Evolutionary conservation across 257 asterid genomes (phyloP).

Genomic region (Scutellaria minor): DNA sequence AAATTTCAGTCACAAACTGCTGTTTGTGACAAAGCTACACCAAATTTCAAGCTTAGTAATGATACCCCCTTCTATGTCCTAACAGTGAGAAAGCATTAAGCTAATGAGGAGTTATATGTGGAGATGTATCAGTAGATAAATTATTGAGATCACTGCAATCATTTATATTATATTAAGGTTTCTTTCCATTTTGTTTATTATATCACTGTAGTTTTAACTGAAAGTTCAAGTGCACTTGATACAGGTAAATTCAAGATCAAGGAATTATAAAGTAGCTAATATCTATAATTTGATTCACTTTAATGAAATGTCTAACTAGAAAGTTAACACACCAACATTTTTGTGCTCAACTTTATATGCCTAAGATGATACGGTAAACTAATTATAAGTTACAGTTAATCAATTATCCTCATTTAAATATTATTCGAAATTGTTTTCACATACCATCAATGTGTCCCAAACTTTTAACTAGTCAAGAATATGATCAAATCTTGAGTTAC

Average conservation of each 20-base stretch:
- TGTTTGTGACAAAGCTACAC: not conserved
- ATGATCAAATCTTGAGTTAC: not conserved
- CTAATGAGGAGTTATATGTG: conserved; percentile 9
- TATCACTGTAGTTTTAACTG: not conserved
- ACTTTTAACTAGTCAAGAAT: not conserved
- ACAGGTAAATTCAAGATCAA: not conserved
- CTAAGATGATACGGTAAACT: not conserved
- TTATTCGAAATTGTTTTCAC: not conserved
- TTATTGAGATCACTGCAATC: not conserved
- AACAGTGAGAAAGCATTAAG: not conserved
- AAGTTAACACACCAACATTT: not conserved
- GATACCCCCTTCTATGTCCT: not conserved
- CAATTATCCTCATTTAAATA: not conserved
- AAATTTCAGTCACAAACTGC: not conserved
- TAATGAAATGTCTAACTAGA: not conserved
- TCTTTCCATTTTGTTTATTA: not conserved
- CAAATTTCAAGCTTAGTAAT: not conserved
- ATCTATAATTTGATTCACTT: not conserved
- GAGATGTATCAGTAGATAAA: not conserved
- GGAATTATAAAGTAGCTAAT: not conserved
- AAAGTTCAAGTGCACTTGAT: not conserved
- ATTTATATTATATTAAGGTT: not conserved
- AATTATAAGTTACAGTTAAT: not conserved
- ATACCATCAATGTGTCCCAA: conserved; percentile 1
- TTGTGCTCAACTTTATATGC: not conserved